Percentiles rank a stretch among this genome's conserved stretches.
phyloP scores from a whole-genome alignment of 2,329 filamentous ascomycete species.

The Didymosphaeria variabile region DNA sequence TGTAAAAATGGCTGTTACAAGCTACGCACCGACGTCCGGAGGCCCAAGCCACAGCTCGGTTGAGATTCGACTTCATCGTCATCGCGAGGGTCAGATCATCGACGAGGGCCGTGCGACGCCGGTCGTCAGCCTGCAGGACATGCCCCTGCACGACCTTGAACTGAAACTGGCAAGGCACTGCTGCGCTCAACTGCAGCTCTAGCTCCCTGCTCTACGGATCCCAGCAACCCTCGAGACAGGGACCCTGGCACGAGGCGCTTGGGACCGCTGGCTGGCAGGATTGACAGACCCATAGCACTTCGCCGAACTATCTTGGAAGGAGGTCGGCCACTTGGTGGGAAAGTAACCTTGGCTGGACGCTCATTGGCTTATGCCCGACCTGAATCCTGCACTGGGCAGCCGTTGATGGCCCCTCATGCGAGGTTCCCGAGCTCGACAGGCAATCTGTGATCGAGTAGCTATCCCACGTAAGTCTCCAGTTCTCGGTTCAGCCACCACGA shows the following conservation, averaged over 20 bases:
- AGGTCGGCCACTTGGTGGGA: slow-evolving; percentile 27
- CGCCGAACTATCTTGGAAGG: slow-evolving; percentile 31
- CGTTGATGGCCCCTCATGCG: slow-evolving; percentile 28
- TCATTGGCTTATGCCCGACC: slow-evolving; percentile 28
- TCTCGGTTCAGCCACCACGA: slow-evolving; percentile 28
- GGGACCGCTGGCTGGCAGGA: slow-evolving; percentile 24
- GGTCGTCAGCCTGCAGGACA: slow-evolving; percentile 41
- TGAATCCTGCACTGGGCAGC: slow-evolving; percentile 39
- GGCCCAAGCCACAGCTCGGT: slow-evolving; percentile 37
- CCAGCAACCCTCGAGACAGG: slow-evolving; percentile 24
- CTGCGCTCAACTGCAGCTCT: slow-evolving; percentile 29
- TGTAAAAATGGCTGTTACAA: slow-evolving; percentile 25
- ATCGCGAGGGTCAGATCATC: slow-evolving; percentile 29
- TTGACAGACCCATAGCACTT: slow-evolving; percentile 26
- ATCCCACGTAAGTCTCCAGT: slow-evolving; percentile 35
- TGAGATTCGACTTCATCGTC: slow-evolving; percentile 26
- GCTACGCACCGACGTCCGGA: slow-evolving; percentile 29
- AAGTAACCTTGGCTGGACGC: slow-evolving; percentile 27
- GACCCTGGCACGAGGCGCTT: slow-evolving; percentile 25
- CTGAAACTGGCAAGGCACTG: slow-evolving; percentile 43
- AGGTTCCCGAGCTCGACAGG: slow-evolving; percentile 29
- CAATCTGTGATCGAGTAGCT: slow-evolving; percentile 29
- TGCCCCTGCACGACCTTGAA: slow-evolving; percentile 34
- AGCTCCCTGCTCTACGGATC: slow-evolving; percentile 24
- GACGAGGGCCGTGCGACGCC: slow-evolving; percentile 26